A percentile compares a stretch with the other conserved stretches of the same genome.
These are phyloP conservation scores for Peronosclerospora sorghi DNA, from an alignment of 352 stramenopile genomes.

Conservation along the genomic window DNA sequence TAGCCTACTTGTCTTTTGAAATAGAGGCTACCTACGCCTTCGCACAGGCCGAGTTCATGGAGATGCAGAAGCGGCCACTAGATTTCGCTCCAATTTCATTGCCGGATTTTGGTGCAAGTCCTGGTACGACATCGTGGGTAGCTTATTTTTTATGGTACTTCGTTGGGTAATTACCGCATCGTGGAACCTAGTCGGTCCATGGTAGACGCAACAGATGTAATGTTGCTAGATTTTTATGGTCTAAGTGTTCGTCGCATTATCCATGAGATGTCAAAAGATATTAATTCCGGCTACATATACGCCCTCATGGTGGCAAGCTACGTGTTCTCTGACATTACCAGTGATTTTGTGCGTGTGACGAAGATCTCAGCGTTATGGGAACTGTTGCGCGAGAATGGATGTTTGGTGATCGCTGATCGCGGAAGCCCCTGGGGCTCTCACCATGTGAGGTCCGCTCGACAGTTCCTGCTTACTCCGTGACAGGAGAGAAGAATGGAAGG, in stretches of 20 bases:
- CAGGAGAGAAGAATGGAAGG: slow-evolving; percentile 14
- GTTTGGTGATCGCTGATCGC: slow-evolving; percentile 64
- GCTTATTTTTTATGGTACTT: slow-evolving; percentile 56
- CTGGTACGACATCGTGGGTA: slow-evolving; percentile 66
- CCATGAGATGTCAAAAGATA: slow-evolving; percentile 65
- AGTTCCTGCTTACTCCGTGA: slow-evolving; percentile 75
- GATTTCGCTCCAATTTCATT: slow-evolving; percentile 54
- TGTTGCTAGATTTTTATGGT: slow-evolving; percentile 64
- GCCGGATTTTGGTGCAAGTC: slow-evolving; percentile 68
- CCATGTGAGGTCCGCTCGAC: slow-evolving; percentile 67
- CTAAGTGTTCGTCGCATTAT: slow-evolving; percentile 67
- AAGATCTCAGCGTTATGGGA: slow-evolving; percentile 72
- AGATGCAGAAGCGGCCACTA: slow-evolving; percentile 40
- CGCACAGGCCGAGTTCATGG: slow-evolving; percentile 52
- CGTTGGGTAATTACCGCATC: slow-evolving; percentile 53
- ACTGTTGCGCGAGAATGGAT: slow-evolving; percentile 59
- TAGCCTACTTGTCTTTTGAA: slow-evolving; percentile 64
- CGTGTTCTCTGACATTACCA: slow-evolving; percentile 76
- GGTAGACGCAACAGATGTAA: slow-evolving; percentile 58
- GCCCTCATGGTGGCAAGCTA: slow-evolving; percentile 67
- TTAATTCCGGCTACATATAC: slow-evolving; percentile 49
- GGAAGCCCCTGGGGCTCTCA: slow-evolving; percentile 78
- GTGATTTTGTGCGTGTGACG: slow-evolving; percentile 69
- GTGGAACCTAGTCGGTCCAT: slow-evolving; percentile 82
- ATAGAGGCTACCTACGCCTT: slow-evolving; percentile 65